Evolutionary conservation across 2,329 filamentous ascomycete species (phyloP).

Genomic region (Biscogniauxia sp.): DNA sequence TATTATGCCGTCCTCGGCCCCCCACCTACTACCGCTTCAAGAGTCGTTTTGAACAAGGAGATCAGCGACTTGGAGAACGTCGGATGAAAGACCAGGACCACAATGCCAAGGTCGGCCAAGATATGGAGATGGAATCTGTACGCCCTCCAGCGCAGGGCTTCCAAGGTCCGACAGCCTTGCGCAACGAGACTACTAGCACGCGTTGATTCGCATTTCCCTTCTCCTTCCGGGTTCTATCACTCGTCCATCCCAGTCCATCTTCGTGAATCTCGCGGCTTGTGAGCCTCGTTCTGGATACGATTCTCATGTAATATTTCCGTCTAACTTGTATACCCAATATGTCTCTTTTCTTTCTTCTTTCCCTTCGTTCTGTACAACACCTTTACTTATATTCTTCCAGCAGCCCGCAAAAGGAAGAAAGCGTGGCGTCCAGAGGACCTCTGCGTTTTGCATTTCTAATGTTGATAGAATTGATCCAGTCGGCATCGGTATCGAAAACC

Average conservation of each 20-base stretch:
- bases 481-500: not conserved
- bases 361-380: not conserved
- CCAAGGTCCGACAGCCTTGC: constrained; percentile 51
- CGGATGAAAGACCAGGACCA: constrained; percentile 49
- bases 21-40: constrained; percentile 92
- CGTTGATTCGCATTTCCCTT: constrained; percentile 10
- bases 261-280: not conserved
- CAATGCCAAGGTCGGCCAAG: constrained; percentile 51
- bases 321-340: constrained; percentile 10
- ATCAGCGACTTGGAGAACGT: constrained; percentile 72
- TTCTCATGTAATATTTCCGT: constrained; percentile 12
- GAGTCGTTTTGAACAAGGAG: constrained; percentile 69
- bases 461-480: not conserved
- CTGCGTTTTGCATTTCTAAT: not conserved
- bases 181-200: constrained; percentile 17
- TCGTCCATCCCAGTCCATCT: not conserved
- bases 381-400: not conserved
- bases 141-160: constrained; percentile 46
- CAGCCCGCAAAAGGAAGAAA: not conserved
- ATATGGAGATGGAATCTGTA: constrained; percentile 73
- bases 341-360: constrained; percentile 5
- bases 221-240: not conserved
- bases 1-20: constrained; percentile 78
- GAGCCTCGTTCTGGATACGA: constrained; percentile 5
- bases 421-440: not conserved